These are phyloP conservation scores for Lagenidium giganteum DNA, from an alignment of 352 stramenopile species.

Conservation along the genomic window DNA sequence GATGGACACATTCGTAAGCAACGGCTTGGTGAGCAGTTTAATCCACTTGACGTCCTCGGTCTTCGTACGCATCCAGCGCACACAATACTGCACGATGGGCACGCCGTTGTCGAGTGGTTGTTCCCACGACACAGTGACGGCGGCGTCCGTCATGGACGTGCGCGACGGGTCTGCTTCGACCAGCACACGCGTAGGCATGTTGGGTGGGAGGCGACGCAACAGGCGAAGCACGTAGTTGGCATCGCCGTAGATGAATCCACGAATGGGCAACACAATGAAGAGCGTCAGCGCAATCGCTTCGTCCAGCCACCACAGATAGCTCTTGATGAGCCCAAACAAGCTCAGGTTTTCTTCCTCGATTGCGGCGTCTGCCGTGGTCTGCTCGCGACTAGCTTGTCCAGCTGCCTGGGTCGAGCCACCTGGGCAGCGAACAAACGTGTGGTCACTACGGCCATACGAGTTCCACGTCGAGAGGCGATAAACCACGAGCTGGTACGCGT, in stretches of 20 bases:
- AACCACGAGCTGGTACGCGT: constrained; percentile 44
- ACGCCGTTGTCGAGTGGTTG: constrained; percentile 74
- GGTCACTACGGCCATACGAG: constrained; percentile 65
- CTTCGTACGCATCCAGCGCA: constrained; percentile 75
- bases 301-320: constrained; percentile 86
- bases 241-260: constrained; percentile 80
- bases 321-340: constrained; percentile 37
- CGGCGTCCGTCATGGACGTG: constrained; percentile 46
- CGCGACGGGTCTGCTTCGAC: constrained; percentile 53
- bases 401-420: too few species aligned
- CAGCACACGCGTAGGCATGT: constrained; percentile 72
- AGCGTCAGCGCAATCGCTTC: constrained; percentile 74
- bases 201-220: constrained; percentile 63
- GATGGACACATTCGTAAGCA: constrained; percentile 57
- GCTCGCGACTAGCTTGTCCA: too few species aligned
- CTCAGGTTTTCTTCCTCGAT: neutral
- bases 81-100: constrained; percentile 77
- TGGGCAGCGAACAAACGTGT: constrained; percentile 60
- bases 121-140: constrained; percentile 70
- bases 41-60: constrained; percentile 77
- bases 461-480: constrained; percentile 83
- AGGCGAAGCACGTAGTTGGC: constrained; percentile 66
- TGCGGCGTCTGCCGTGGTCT: too few species aligned
- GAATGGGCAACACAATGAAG: constrained; percentile 72
- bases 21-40: constrained; percentile 57